Base-by-base conservation (phyloP, 208 protist species). In the Leishmania turanica region DNA sequence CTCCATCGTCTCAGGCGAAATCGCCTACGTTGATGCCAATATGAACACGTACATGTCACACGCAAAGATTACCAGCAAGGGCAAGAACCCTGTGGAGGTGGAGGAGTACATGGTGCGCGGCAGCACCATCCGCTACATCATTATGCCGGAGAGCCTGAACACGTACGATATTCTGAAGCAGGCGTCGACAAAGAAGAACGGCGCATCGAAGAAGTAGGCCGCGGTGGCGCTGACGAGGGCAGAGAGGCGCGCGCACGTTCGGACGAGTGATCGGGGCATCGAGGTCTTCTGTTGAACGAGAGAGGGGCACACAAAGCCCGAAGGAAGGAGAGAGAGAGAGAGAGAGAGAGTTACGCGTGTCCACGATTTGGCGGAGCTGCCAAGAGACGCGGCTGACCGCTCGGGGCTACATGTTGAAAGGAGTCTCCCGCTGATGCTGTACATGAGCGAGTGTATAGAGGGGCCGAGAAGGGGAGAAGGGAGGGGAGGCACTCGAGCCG, bases 31-130 rank as follows among this genome's bases (percentile, higher is more conserved):
- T 3, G 95, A 97, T 75, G 81, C 87, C 7, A 91, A 94, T 53
- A 99, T 99, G 99, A 99, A 99, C 88, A 99, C 98, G 0, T 98
- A 99, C 85, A 84, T 99, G 83, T 99, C 99, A 79, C 91, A 94
- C 66, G 99, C 99, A 27, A 99, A 99, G 91, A 94, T 99, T 72
- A 99, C 96, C n/a, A 78, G 98, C 47, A 99, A 99, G 84, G 93
- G 92, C 21, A 96, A 96, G 84, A 99, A 99, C 75, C 97, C 99
- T 6, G 89, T 99, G 27, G 90, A 93, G 78, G 87, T 99, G 60
- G 99, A 99, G 70, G 94, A 96, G 54, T 96, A 99, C 75, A 98
- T 94, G 85, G 97, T 99, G 66, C 93, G 99, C 31, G 99, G 99
- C 34, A 99, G 96, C 88, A 99, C 97, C 74, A 99, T 99, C 58